phyloP scores from a whole-genome alignment of 1,284 basidiomycete genomes.

The Ganoderma sinense region DNA sequence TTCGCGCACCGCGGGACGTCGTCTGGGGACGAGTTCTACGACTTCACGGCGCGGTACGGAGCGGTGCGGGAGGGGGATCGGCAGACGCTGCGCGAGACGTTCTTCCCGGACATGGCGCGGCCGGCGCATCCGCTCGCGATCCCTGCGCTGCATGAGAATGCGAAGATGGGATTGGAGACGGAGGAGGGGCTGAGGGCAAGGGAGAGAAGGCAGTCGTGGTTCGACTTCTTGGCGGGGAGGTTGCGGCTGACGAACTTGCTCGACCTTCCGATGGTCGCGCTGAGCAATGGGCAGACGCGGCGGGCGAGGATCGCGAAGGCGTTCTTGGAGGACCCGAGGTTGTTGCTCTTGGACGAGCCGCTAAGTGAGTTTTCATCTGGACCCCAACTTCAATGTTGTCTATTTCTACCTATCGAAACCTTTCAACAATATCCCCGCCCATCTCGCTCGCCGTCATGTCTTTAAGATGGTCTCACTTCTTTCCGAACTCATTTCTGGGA shows the following conservation, averaged over 20 bases:
- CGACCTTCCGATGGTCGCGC: conserved; percentile 82
- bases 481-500: neutral
- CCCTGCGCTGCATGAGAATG: conserved; percentile 37
- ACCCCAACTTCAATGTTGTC: neutral
- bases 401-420: too few relatives aligned
- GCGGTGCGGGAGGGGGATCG: conserved; percentile 85
- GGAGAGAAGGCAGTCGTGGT: conserved; percentile 43
- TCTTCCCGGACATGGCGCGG: conserved; percentile 60
- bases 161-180: conserved; percentile 34
- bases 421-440: too few relatives aligned
- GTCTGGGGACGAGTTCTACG: conserved; percentile 81
- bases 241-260: conserved; percentile 70
- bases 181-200: conserved; percentile 28
- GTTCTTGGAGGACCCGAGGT: conserved; percentile 71
- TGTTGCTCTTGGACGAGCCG: conserved; percentile 89
- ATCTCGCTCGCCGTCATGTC: too few relatives aligned
- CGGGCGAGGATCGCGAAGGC: conserved; percentile 87
- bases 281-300: conserved; percentile 94
- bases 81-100: conserved; percentile 73
- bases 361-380: conserved; percentile 59
- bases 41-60: conserved; percentile 91
- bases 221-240: conserved; percentile 57
- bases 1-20: conserved; percentile 72
- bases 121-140: conserved; percentile 40
- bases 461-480: neutral